phyloP scores from a whole-genome alignment of 1,139 yeast species.

The Candida sanyaensis region DNA sequence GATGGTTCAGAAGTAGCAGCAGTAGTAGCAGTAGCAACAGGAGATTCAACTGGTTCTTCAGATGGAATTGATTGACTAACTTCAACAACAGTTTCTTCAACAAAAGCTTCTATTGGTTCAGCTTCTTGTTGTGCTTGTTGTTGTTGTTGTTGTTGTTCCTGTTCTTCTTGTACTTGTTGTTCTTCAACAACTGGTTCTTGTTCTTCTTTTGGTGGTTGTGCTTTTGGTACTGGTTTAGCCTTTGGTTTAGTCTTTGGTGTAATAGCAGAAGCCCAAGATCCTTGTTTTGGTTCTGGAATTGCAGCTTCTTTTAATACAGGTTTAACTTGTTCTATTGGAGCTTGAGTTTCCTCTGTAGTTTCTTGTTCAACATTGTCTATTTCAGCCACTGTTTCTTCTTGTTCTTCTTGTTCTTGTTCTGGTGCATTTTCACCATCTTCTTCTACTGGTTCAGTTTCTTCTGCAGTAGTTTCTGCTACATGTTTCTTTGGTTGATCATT shows the following conservation, averaged over 20 bases:
- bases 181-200: constrained; percentile 11
- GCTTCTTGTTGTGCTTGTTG: constrained; percentile 20
- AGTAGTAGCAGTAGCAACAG: constrained; percentile 3
- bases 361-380: constrained; percentile 6
- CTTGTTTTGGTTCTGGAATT: constrained; percentile 33
- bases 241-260: constrained; percentile 53
- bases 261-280: constrained; percentile 63
- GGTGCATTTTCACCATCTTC: constrained; percentile 1
- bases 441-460: constrained; percentile 5
- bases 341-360: constrained; percentile 5
- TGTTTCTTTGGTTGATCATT: constrained; percentile 32
- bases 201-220: constrained; percentile 9
- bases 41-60: constrained; percentile 53
- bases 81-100: constrained; percentile 13
- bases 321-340: constrained; percentile 17
- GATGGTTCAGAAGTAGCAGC: constrained; percentile 11
- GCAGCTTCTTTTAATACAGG: constrained; percentile 32
- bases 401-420: constrained; percentile 4
- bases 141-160: neutral
- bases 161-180: constrained; percentile 8
- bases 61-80: constrained; percentile 7
- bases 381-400: constrained; percentile 8
- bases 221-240: constrained; percentile 19
- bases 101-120: constrained; percentile 13
- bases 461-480: neutral